Base-by-base conservation (phyloP, 2,329 filamentous ascomycete species). In the Sclerotinia sclerotiorum region DNA sequence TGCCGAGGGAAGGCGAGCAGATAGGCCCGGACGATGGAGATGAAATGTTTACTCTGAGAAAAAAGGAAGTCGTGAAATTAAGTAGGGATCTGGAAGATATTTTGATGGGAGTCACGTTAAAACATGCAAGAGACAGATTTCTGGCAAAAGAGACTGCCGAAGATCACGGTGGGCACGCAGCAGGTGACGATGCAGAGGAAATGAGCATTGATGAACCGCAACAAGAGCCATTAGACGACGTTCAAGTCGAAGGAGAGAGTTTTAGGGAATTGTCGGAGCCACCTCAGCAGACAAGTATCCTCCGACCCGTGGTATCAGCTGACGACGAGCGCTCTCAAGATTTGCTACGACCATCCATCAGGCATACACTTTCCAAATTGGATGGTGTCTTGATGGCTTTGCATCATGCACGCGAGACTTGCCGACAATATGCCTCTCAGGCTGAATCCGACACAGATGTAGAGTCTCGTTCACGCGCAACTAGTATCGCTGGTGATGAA, bases 321-420 rank as follows among this genome's bases (percentile, higher is more conserved):
- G 89, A 97, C 73, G 93, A 97, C 72, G 88, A 90, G 1, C 77
- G 82, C 60, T 91, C 92, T 0, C 81, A 84, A 69, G 77, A 79
- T 1, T 81, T 96, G 6, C 80, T 97, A 21, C 84, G 84, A 0
- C 92, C 93, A 0, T 84, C 87, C 0, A 84, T 91, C 15, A 84
- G 88, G n/a, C 89, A 92, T 72, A 84, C 94, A 21, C 82, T 97
- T 11, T 79, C 83, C 1, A 86, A 87, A 48, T 77, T 97, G 1
- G 92, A 97, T 73, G 78, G 82, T 6, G 83, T 94, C 0, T 84
- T 97, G 7, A 81, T 83, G 42, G 86, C 88, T 4, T 82, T 98
- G 19, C 92, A 94, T 76, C 86, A 88, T 69, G 83, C 86, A 0
- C 85, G 89, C 49, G 80, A 85, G 55, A 84, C 87, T 3, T 85